A percentile compares a stretch with the other conserved stretches of the same genome.
Evolutionary conservation across 345 rosid species (phyloP).

Genomic region (Syzygium aqueum): DNA sequence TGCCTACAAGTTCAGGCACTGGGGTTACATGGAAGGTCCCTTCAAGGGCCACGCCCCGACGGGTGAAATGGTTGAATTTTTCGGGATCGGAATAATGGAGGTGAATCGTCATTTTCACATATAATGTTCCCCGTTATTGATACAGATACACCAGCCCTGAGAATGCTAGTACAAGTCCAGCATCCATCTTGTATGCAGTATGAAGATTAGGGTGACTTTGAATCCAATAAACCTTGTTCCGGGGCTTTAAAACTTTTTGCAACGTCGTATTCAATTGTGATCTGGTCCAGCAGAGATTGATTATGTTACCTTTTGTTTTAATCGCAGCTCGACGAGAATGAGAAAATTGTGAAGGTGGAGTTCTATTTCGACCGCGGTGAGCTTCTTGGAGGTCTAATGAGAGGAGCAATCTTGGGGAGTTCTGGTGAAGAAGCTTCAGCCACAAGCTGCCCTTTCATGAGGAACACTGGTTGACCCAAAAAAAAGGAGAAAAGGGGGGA

Average conservation of each 20-base stretch:
- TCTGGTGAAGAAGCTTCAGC: constrained; percentile 1
- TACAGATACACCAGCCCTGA: background rate
- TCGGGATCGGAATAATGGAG: constrained; percentile 29
- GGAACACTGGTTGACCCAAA: constrained; percentile 16
- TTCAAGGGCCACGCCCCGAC: constrained; percentile 56
- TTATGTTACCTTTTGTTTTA: background rate
- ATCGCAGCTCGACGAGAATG: constrained; percentile 31
- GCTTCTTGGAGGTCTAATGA: constrained; percentile 50
- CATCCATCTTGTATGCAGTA: background rate
- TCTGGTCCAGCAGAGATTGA: background rate
- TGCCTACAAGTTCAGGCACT: constrained; percentile 64
- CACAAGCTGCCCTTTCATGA: constrained; percentile 40
- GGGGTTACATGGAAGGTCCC: constrained; percentile 73
- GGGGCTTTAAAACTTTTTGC: background rate
- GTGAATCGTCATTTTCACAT: constrained; percentile 1
- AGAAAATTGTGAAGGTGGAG: constrained; percentile 48
- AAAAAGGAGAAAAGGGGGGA: background rate
- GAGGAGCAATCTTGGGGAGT: constrained; percentile 9
- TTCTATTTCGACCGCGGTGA: constrained; percentile 41
- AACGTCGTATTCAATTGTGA: background rate
- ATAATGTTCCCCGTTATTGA: background rate
- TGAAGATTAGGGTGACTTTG: background rate
- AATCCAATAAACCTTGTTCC: background rate
- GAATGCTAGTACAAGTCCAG: background rate
- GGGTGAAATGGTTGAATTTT: constrained; percentile 32